These are phyloP conservation scores for Dimargaris cristalligena DNA, from an alignment of 192 early-diverging fungal species.

Conservation along the genomic window DNA sequence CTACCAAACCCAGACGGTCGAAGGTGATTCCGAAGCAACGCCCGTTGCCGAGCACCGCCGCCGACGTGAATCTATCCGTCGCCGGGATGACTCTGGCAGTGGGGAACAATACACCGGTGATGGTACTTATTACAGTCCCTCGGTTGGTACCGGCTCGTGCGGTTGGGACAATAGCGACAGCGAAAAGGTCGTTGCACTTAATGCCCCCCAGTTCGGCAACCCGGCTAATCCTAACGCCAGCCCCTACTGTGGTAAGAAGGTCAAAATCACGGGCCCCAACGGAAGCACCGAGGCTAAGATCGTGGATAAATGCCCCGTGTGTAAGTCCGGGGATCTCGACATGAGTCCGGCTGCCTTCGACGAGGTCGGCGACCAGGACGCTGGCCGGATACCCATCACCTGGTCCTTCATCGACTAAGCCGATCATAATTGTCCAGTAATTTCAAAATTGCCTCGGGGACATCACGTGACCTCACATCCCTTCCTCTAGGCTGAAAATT, in stretches of 20 bases:
- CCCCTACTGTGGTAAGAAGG: conserved; percentile 27
- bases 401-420: no score
- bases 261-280: conserved; percentile 19
- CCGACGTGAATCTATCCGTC: no score
- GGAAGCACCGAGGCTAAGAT: conserved; percentile 29
- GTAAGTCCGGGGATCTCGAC: conserved; percentile 23
- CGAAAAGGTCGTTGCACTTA: conserved; percentile 24
- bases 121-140: conserved; percentile 13
- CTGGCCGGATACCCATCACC: neutral
- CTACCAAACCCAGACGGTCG: no score
- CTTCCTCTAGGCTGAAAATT: no score
- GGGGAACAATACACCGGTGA: no score
- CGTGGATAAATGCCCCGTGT: conserved; percentile 31
- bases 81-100: no score
- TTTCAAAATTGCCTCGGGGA: no score
- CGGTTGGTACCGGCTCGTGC: conserved; percentile 19
- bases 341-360: conserved; percentile 28
- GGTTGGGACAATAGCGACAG: conserved; percentile 9
- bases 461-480: no score
- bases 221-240: conserved; percentile 19
- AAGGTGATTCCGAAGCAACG: no score
- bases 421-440: no score
- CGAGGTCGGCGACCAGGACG: conserved; percentile 11
- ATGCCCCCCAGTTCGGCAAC: conserved; percentile 25
- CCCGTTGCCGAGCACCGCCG: no score